These are phyloP conservation scores for Porphyrellus sp. DNA, from an alignment of 1,284 basidiomycete species.

Conservation along the genomic window DNA sequence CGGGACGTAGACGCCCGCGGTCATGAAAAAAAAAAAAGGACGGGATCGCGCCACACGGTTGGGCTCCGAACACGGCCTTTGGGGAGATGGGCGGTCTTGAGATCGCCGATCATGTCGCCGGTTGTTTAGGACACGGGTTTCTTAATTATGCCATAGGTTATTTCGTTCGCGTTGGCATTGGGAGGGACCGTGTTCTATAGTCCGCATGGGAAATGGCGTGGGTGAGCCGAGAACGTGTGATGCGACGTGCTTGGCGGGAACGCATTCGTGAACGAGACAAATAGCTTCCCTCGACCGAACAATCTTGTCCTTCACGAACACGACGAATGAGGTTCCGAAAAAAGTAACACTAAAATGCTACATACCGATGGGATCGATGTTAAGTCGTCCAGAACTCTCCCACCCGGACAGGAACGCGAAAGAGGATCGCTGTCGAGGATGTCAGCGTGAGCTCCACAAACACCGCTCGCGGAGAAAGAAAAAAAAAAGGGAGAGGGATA, in stretches of 20 bases:
- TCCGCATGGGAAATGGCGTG: conserved; percentile 1
- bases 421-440: conserved; percentile 9
- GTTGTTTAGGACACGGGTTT: conserved; percentile 28
- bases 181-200: conserved; percentile 19
- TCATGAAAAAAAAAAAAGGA: conserved; percentile 20
- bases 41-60: conserved; percentile 38
- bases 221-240: neutral
- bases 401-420: conserved; percentile 17
- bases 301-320: conserved; percentile 8
- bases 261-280: conserved; percentile 15
- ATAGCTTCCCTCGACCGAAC: conserved; percentile 10
- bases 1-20: conserved; percentile 33
- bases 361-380: conserved; percentile 16
- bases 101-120: conserved; percentile 69
- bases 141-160: too few relatives aligned
- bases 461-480: neutral
- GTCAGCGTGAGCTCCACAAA: neutral
- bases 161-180: too few relatives aligned
- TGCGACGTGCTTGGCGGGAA: conserved; percentile 6
- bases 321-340: conserved; percentile 2
- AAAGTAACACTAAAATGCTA: neutral
- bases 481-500: neutral
- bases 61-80: conserved; percentile 62
- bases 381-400: conserved; percentile 14
- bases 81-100: conserved; percentile 74